Conservation (phyloP, 78 protist genomes). For the Dictyostelium brefeldianum region DNA sequence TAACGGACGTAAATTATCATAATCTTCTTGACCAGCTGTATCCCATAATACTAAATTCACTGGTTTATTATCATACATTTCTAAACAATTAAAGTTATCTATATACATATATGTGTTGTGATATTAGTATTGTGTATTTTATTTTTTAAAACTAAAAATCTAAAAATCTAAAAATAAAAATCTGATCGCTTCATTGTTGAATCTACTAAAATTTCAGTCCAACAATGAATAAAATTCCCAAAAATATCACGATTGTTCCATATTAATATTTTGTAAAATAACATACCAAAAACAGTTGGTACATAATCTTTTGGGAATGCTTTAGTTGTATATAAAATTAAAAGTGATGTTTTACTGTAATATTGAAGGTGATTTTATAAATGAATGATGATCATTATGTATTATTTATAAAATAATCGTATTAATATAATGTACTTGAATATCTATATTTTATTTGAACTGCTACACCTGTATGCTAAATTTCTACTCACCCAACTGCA, state of each 20-base stretch:
- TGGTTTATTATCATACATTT: conserved; percentile 79
- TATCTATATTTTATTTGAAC: too few relatives aligned
- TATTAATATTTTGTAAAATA: neutral
- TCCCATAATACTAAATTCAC: conserved; percentile 94
- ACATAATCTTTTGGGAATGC: conserved; percentile 94
- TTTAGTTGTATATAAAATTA: conserved; percentile 94
- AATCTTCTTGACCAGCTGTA: conserved; percentile 97
- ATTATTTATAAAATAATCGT: too few relatives aligned
- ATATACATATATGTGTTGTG: neutral
- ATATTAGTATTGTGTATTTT: too few relatives aligned
- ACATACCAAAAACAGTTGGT: conserved; percentile 83
- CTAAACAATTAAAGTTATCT: conserved; percentile 80
- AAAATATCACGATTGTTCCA: neutral
- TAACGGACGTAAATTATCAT: conserved; percentile 94
- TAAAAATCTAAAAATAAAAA: neutral
- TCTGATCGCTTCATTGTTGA: neutral
- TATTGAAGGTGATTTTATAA: too few relatives aligned
- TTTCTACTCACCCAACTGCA: too few relatives aligned
- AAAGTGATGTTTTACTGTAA: conserved; percentile 95
- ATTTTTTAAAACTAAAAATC: too few relatives aligned
- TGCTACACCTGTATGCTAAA: too few relatives aligned
- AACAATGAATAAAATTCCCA: neutral
- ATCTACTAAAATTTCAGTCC: too few relatives aligned
- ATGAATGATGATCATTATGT: too few relatives aligned
- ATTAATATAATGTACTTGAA: too few relatives aligned